Conservation (phyloP, 2,329 filamentous ascomycete genomes). For the Malbranchea zuffiana region DNA sequence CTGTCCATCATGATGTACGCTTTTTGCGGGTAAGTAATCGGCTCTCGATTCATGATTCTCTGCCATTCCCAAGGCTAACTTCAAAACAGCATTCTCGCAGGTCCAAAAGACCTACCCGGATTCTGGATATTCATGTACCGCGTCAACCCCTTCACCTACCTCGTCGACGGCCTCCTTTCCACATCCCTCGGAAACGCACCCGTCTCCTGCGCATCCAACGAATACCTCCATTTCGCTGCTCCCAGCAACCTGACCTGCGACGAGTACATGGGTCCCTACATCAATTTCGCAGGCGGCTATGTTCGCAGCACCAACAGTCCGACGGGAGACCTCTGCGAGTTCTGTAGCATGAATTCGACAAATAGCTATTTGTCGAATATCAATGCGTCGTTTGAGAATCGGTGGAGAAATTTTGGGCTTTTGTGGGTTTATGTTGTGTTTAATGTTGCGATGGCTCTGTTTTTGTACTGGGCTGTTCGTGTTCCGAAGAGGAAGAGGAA, state of each 20-base stretch:
- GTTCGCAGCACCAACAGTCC: too few species aligned
- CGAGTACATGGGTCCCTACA: constrained; percentile 37
- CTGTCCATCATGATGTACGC: constrained; percentile 48
- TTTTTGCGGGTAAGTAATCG: too few species aligned
- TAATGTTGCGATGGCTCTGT: constrained; percentile 48
- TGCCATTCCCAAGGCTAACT: too few species aligned
- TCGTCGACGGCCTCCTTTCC: constrained; percentile 32
- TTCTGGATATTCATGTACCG: constrained; percentile 74
- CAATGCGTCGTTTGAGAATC: constrained; percentile 34
- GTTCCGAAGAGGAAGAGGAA: constrained; percentile 33
- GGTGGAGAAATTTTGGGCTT: constrained; percentile 59
- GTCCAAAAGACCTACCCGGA: constrained; percentile 47
- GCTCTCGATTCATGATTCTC: too few species aligned
- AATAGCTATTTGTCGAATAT: constrained; percentile 38
- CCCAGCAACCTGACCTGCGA: constrained; percentile 53
- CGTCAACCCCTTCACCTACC: constrained; percentile 54
- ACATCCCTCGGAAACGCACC: constrained; percentile 21
- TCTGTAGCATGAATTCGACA: constrained; percentile 38
- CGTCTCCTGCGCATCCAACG: constrained; percentile 25
- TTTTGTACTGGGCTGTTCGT: constrained; percentile 52
- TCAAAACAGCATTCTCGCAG: constrained; percentile 40
- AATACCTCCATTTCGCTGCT: constrained; percentile 23
- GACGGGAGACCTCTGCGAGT: constrained; percentile 39
- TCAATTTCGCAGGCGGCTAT: constrained; percentile 27
- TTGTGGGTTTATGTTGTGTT: constrained; percentile 57